Evolutionary conservation across 2,329 filamentous ascomycete species (phyloP), one percentile per base, ranked within the genome.

Genomic region (Dactylellina parvicollis): DNA sequence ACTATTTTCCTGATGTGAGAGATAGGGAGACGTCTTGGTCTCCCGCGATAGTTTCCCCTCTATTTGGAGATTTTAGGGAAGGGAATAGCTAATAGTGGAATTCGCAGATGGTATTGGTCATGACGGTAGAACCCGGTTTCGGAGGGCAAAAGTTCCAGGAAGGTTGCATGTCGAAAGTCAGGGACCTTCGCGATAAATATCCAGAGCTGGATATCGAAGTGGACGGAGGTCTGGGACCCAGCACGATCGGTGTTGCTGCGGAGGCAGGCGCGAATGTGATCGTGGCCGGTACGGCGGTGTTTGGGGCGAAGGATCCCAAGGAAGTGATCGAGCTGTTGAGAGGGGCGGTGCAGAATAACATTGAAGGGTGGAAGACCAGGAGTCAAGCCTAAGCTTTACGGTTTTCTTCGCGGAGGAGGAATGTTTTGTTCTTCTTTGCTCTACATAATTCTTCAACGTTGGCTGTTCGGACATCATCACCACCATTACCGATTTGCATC

Each of bases 91-190:
- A 20, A 64, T 70, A 42, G 20, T 16, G 32, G 75, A 76, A 49
- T 75, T 56, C 9, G 36, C 18, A 97, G 94, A 99, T 99, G 95
- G 92, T 96, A 36, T 88, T 99, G 16, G 87, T 99, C 73, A 99
- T 99, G 95, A 99, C 95, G 0, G 95, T 99, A 44, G 88, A 99
- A 82, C 95, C 95, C 46, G 95, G 95, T 47, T 99, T 99, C 80
- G 95, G 95, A 75, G 95, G 95, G 4, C 95, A 99, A 80, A 97
- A 96, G 80, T 99, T 99, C 85, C 98, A 98, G 92, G 89, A 92
- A 10, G 92, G 91, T 4, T 92, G 96, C 83, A 87, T 99, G 77
- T 92, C 94, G 79, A 99, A 99, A 83, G 95, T 99, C 22, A 83
- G 90, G 76, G 92, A 89, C 38, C 85, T 99, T 77, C 88, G 95